Base-by-base conservation (phyloP, 1,284 basidiomycete species). In the Flammula alnicola region DNA sequence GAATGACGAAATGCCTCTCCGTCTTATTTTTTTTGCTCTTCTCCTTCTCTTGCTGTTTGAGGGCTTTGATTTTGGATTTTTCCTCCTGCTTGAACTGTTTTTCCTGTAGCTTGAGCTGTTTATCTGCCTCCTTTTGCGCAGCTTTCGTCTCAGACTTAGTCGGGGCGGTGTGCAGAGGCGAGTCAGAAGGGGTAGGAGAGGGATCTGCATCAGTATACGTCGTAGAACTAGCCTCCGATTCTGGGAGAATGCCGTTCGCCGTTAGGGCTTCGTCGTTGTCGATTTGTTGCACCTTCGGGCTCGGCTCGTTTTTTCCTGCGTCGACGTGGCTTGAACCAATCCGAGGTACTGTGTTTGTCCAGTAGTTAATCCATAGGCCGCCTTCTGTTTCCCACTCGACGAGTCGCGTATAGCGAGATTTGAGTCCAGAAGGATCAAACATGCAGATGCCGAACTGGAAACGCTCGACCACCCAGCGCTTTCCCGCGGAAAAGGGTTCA, bases 381-480 rank as follows among this genome's bases (percentile, higher is more conserved):
- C 73, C 73, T 26, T 70, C 57, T 71, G 41, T 39, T 9, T 57
- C 54, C 67, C 80, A 82, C 0, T 54, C 60, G 4, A 77, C 73
- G 8, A 83, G 64, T 11, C 56, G 61, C 16, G 61, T 57, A 58
- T 82, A 83, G 12, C 80, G 73, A 4, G 69, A 62, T 39, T 69
- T 72, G 31, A 83, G 62, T 0, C 72, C 78, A 7, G 58, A 56
- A 0, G 79, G 77, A 54, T 82, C 80, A 56, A 82, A 80, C 77
- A 82, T 79, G 59, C 73, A 77, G 5, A 69, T 65, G 3, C 80
- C 79, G 52, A 81, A 82, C 58, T 83, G 79, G 52, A 79, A 78
- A 38, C 72, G 71, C 55, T 82, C 79, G 16, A 77, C 56, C 23
- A 81, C 58, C 78, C 77, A 81, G 11, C 70, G 71, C 55, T 72